Base-by-base conservation (phyloP, 495 filamentous ascomycete species). In the Penicillium coffeae region DNA sequence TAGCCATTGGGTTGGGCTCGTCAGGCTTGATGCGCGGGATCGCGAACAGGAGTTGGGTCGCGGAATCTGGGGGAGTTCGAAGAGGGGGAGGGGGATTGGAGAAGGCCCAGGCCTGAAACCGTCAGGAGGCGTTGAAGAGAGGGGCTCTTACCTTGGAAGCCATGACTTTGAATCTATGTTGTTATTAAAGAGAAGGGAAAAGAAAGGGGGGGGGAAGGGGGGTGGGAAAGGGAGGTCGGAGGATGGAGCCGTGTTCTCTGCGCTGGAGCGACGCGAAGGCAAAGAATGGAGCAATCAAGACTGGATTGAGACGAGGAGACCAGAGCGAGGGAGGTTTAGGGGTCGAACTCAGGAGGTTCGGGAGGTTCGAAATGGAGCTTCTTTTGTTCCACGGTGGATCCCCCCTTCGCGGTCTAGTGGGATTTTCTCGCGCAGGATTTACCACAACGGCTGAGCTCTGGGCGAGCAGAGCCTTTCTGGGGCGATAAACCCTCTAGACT, bases 121-220 rank as follows among this genome's bases (percentile, higher is more conserved):
- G 40, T 14, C 22, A 42, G n/a, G 19, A 13, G 19, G 38, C 35
- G 34, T 48, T 25, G 25, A 5, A 30, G 25, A 30, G 25, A 30
- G 25, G 25, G 25, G 25, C 25, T n/a, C 57, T 60, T 44, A 63
- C 60, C 60, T 63, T 63, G 40, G 60, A 60, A n/a, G 60, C 60
- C 60, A 63, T 63, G 52, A 27, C 54, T 47, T 30, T 16, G 22
- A 36, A 25, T 48, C 22, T 52, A 43, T 22, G 45, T n/a, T n/a
- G 10, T 19, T 43, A 45, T n/a, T 22, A 45, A 39, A 38, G 27
- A 41, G 44, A 47, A 50, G 47, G 39, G 46, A n/a, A n/a, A n/a
- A n/a, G n/a, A n/a, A n/a, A n/a, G n/a, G n/a, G n/a, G n/a, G n/a
- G n/a, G n/a, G n/a, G n/a, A n/a, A n/a, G 51, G 51, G 13, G n/a